phyloP scores from a whole-genome alignment of 192 early-diverging fungal species.

The Pilaira anomala region DNA sequence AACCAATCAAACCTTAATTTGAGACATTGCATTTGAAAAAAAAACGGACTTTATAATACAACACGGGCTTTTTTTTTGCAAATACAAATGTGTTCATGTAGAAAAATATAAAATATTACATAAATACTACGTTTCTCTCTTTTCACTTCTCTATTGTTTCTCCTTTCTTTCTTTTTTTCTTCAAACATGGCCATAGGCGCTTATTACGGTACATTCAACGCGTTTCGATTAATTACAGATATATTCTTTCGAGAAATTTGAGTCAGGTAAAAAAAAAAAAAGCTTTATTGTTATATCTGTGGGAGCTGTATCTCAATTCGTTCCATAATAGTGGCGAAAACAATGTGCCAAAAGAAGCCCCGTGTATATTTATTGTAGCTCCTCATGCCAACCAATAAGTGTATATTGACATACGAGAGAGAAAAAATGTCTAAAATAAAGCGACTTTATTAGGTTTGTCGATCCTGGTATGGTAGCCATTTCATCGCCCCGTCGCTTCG shows the following conservation, averaged over 20 bases:
- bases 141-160: too few relatives aligned
- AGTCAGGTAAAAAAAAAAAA: constrained; percentile 18
- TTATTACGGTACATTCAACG: too few relatives aligned
- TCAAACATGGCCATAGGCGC: too few relatives aligned
- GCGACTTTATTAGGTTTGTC: constrained; percentile 66
- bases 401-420: neutral
- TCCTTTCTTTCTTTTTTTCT: too few relatives aligned
- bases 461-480: constrained; percentile 87
- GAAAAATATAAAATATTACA: too few relatives aligned
- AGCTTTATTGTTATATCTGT: neutral
- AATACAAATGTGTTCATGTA: too few relatives aligned
- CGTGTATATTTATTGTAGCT: constrained; percentile 86
- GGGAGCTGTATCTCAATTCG: too few relatives aligned
- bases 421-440: constrained; percentile 24
- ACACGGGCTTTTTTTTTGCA: too few relatives aligned
- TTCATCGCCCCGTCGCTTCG: constrained; percentile 68
- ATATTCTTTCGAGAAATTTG: constrained; percentile 90
- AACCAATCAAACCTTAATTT: too few relatives aligned
- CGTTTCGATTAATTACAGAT: constrained; percentile 51
- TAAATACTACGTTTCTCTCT: too few relatives aligned
- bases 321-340: constrained; percentile 61
- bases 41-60: too few relatives aligned
- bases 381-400: constrained; percentile 73
- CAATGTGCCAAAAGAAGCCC: constrained; percentile 76
- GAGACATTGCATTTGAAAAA: too few relatives aligned